Evolutionary conservation across 495 filamentous ascomycete genomes (phyloP), one percentile per base, ranked within the genome.

Genomic region (Elasticomyces elasticus): DNA sequence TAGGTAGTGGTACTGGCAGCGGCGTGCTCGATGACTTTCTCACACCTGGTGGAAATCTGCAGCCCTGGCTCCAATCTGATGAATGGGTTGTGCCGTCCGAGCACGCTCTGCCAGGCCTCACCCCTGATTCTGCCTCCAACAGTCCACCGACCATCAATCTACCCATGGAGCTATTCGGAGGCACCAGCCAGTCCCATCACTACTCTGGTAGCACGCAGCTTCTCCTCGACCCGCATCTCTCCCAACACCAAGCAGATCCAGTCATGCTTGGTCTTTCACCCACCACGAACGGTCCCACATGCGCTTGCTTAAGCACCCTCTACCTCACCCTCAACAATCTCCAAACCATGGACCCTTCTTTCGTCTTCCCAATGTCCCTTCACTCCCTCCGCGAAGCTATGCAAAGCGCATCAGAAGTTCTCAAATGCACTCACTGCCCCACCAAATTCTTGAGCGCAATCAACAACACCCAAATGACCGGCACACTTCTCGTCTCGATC

Each of bases 271-370:
- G 40, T 46, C 33, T 31, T 17, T 46, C 46, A 27, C 27, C 45
- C 37, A 30, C 23, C 48, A 20, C 49, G 28, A 11, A 19, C 17
- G 4, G 49, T 26, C 41, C 52, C 24, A 22, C 22, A 5, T 71
- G 69, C 55, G 58, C 62, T 28, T 71, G 69, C 51, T 62, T 71
- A 15, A 63, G 62, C 7, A 63, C 50, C 37, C 59, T 69, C 52
- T 71, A 67, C 57, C 62, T 70, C 15, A 63, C 65, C 26, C 51
- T 67, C 17, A 55, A 56, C 12, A 64, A 22, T 60, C 31, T 58
- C 61, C 41, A 55, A 52, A 13, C 43, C 45, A n/a, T 64, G 61
- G 27, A 22, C 59, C 43, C 56, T 17, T 3, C 45, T 40, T 25
- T 35, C 25, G n/a, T 51, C 38, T 71, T 70, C 48, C 69, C 69